phyloP scores from a whole-genome alignment of 495 filamentous ascomycete genomes.

The Hyphodiscus hymeniophilus region DNA sequence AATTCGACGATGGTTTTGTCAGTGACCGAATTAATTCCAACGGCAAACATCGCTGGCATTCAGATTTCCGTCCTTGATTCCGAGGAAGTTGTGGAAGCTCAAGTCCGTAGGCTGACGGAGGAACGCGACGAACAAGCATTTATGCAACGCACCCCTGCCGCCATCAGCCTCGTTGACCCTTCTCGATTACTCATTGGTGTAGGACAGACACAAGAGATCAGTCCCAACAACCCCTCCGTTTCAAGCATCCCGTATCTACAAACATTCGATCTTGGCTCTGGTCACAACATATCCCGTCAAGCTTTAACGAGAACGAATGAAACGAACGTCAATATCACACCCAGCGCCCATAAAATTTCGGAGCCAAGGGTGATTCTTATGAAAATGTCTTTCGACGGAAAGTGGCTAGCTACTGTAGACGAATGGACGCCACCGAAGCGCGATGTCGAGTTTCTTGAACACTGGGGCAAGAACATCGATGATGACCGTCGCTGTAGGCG shows the following conservation, averaged over 20 bases:
- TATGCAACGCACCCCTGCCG: constrained; percentile 33
- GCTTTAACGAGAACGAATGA: constrained; percentile 80
- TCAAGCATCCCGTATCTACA: constrained; percentile 56
- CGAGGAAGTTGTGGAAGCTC: constrained; percentile 10
- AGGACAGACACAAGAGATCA: constrained; percentile 29
- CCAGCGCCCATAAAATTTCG: constrained; percentile 54
- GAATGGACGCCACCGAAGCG: constrained; percentile 68
- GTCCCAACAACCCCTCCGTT: constrained; percentile 19
- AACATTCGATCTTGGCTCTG: constrained; percentile 69
- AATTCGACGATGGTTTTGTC: constrained; percentile 86
- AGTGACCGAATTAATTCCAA: constrained; percentile 76
- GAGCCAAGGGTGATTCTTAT: constrained; percentile 71
- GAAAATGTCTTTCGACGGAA: constrained; percentile 64
- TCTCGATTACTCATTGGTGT: constrained; percentile 55
- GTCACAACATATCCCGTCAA: constrained; percentile 70
- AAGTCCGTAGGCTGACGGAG: constrained; percentile 17
- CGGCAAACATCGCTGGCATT: constrained; percentile 71
- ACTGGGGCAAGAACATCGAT: constrained; percentile 27
- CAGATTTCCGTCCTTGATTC: constrained; percentile 42
- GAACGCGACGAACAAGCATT: constrained; percentile 35
- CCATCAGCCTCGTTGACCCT: constrained; percentile 47
- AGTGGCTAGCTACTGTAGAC: constrained; percentile 89
- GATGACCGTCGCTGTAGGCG: constrained; percentile 37
- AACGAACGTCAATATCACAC: constrained; percentile 67
- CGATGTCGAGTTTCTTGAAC: constrained; percentile 46